Base-by-base conservation (phyloP, 345 rosid genomes). In the Eucalyptus viminalis region DNA sequence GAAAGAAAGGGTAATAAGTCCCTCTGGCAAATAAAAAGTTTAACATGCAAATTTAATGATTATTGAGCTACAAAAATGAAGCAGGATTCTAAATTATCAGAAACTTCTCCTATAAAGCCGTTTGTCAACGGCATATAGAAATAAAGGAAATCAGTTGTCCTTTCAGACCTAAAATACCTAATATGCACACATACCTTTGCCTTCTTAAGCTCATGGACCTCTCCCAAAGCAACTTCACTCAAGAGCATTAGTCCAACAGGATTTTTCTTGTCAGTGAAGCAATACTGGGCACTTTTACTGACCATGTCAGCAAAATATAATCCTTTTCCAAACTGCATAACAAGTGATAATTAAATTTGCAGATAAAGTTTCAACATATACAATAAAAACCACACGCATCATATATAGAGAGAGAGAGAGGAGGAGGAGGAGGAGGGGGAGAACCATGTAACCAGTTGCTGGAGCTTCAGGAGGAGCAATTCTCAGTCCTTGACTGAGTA, bases 381-480 rank as follows among this genome's bases (percentile, higher is more conserved):
- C 22, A 88, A 88, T 43, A 43, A 88, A 86, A 45, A 45, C 49
- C 15, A 22, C 37, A 50, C 3, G 49, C 22, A 22, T 24, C 11
- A 72, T 53, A 53, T 3, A 80, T 14, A 80, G 25, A 88, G 88
- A 22, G 88, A 22, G 58, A 54, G 88, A 90, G n/a, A 27, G n/a
- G 67, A 60, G 69, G 31, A 12, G 15, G 5, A 34, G 17, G 16
- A 65, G 37, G 10, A 72, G 81, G 43, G 11, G 44, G 83, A 76
- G 47, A 88, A 98, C 99, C 98, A 98, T 98, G 94, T 98, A 98
- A 87, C 99, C 98, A 88, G 99, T 98, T 67, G 99, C 96, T 49
- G 99, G 99, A 91, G 98, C 99, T 95, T 98, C 99, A 15, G 98
- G 98, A 90, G 99, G 99, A 80, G 98, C 99, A 91, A 98, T 97